Evolutionary conservation across 306 rosid species (phyloP), one percentile per base, ranked within the genome.

Genomic region (Glycine tomentella): DNA sequence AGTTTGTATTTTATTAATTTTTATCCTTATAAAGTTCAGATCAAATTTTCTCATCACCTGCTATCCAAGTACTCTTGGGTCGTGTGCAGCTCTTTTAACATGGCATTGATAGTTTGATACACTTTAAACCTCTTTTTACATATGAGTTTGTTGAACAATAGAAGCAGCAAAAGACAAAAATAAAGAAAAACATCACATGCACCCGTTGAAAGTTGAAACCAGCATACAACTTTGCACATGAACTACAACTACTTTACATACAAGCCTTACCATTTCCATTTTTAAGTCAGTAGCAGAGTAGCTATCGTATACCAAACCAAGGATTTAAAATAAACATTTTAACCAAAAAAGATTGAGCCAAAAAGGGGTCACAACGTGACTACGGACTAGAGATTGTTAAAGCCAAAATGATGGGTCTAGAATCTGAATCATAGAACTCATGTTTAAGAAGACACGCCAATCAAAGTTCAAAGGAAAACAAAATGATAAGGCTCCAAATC

Each of bases 171-270:
- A 38, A 40, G 70, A 38, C 48, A 64, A 64, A 38, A 64, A 36
- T 36, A 14, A 38, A 64, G 49, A 64, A 64, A 63, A 63, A 6
- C 46, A 63, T 63, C 69, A 63, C 69, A 63, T 63, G 70, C 49
- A 64, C 11, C 38, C 25, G 70, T 64, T 64, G 48, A 36, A 64
- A 64, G 31, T 25, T 25, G 31, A 25, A 2, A 25, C 31, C 48
- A 36, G 70, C 70, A 64, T 64, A 9, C 70, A 3, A 7, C 48
- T 64, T 64, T 36, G 70, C 70, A 64, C 45, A 64, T 64, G 70
- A 64, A 64, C 49, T 8, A 64, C 49, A 64, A 6, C 49, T 14
- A 38, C 70, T 64, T 64, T 64, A 25, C 25, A 36, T 3, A 36
- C 49, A 7, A 64, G 70, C 70, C 45, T 64, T 38, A 64, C 70